Evolutionary conservation across 257 asterid species (phyloP).

Genomic region (Linaria vulgaris): DNA sequence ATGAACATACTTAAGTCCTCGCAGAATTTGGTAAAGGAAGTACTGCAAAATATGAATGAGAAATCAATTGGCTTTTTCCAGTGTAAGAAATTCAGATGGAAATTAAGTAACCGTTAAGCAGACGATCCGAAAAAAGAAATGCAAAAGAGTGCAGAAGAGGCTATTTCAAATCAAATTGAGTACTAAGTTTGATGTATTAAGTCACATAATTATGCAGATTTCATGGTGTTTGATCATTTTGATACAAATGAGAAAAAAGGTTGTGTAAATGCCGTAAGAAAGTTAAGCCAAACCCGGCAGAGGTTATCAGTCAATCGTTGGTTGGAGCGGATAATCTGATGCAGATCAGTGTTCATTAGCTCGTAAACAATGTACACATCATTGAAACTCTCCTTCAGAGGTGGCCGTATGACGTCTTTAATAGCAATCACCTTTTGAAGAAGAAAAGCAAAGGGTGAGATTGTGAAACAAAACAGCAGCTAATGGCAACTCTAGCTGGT

Average conservation of each 20-base stretch:
- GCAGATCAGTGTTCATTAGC: slow-evolving; percentile 98
- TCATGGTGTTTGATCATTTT: background rate
- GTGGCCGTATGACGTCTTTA: slow-evolving; percentile 93
- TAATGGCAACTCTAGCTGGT: too few relatives aligned
- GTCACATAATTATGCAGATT: background rate
- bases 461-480: background rate
- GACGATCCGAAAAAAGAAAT: background rate
- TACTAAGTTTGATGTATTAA: background rate
- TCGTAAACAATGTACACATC: slow-evolving; percentile 95
- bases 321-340: slow-evolving; percentile 88
- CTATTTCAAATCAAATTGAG: background rate
- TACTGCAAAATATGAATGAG: slow-evolving; percentile 56
- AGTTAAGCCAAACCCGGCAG: slow-evolving; percentile 80
- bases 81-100: background rate
- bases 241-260: background rate
- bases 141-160: background rate
- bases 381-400: slow-evolving; percentile 88
- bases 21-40: slow-evolving; percentile 85
- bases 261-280: slow-evolving; percentile 18
- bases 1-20: slow-evolving; percentile 93
- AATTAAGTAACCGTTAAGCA: background rate
- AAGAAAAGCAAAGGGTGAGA: slow-evolving; percentile 15
- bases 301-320: slow-evolving; percentile 86
- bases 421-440: slow-evolving; percentile 69
- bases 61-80: slow-evolving; percentile 7